Conservation (phyloP, 306 rosid genomes). For the Trifolium repens region DNA sequence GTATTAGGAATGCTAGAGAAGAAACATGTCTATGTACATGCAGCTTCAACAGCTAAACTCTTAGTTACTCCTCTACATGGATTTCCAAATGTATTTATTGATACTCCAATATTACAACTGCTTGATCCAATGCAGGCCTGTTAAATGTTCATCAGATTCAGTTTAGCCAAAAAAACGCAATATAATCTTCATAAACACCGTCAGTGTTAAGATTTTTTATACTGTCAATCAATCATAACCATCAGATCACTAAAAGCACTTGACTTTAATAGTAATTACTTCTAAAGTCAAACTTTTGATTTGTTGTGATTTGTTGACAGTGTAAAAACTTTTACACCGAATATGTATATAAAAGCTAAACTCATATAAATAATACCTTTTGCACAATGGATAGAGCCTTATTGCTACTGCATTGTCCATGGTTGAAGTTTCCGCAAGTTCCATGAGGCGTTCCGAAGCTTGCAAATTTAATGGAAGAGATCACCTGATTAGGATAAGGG, state of each 20-base stretch:
- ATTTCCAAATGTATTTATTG: constrained; percentile 64
- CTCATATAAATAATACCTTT: constrained; percentile 53
- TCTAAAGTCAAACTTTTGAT: neutral
- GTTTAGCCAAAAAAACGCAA: neutral
- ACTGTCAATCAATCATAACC: too few relatives aligned
- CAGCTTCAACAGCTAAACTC: constrained; percentile 91
- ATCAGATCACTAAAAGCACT: too few relatives aligned
- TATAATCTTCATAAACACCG: too few relatives aligned
- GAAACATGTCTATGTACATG: constrained; percentile 55
- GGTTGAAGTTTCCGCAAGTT: constrained; percentile 75
- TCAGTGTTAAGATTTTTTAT: too few relatives aligned
- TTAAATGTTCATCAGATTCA: neutral
- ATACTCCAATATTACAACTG: constrained; percentile 68
- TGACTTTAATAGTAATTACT: too few relatives aligned
- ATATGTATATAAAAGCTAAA: neutral
- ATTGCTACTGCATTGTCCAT: constrained; percentile 71
- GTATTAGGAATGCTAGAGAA: constrained; percentile 23
- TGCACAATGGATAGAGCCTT: constrained; percentile 68
- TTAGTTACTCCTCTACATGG: constrained; percentile 74
- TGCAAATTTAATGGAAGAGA: constrained; percentile 85
- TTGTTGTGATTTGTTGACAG: neutral
- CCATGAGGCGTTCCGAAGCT: constrained; percentile 86
- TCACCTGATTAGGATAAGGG: constrained; percentile 71
- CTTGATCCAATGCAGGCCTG: constrained; percentile 91
- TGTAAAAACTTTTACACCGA: neutral